phyloP scores from a whole-genome alignment of 208 protist genomes.

The Lotmaria passim region DNA sequence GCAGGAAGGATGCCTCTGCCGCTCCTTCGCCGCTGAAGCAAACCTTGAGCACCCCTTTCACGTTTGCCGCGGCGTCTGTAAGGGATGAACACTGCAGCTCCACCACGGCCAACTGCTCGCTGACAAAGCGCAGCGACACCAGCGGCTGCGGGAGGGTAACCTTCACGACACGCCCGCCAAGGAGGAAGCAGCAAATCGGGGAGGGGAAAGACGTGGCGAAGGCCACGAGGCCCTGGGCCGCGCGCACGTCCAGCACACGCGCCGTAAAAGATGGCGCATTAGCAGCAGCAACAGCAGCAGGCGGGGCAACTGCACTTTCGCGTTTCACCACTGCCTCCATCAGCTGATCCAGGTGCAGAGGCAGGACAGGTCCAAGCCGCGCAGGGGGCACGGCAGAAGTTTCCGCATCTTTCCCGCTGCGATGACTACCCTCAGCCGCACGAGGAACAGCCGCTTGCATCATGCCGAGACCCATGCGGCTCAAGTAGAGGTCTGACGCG shows the following conservation, averaged over 20 bases:
- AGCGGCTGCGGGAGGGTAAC: conserved; percentile 39
- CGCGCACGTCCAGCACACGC: conserved; percentile 28
- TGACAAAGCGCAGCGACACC: conserved; percentile 30
- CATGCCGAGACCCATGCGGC: conserved; percentile 5
- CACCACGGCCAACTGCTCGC: conserved; percentile 12
- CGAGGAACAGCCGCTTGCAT: background rate
- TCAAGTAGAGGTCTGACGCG: conserved; percentile 31
- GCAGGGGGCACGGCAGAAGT: no score
- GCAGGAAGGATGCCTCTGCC: conserved; percentile 23
- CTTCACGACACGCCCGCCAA: conserved; percentile 35
- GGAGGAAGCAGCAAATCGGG: conserved; percentile 15
- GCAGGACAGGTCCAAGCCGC: conserved; percentile 4
- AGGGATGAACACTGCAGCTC: background rate
- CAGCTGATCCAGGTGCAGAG: conserved; percentile 31
- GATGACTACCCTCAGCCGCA: background rate
- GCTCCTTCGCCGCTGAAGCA: conserved; percentile 1
- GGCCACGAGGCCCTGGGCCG: conserved; percentile 21
- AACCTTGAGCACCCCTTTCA: conserved; percentile 29
- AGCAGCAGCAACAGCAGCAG: background rate
- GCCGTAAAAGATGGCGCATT: background rate
- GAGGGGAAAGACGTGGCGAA: conserved; percentile 11
- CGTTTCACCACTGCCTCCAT: background rate
- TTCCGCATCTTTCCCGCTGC: background rate
- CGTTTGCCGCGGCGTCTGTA: no score
- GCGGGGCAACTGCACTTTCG: background rate